Conservation (phyloP, 192 early-diverging fungal species). For the Blastocladiella britannica region DNA sequence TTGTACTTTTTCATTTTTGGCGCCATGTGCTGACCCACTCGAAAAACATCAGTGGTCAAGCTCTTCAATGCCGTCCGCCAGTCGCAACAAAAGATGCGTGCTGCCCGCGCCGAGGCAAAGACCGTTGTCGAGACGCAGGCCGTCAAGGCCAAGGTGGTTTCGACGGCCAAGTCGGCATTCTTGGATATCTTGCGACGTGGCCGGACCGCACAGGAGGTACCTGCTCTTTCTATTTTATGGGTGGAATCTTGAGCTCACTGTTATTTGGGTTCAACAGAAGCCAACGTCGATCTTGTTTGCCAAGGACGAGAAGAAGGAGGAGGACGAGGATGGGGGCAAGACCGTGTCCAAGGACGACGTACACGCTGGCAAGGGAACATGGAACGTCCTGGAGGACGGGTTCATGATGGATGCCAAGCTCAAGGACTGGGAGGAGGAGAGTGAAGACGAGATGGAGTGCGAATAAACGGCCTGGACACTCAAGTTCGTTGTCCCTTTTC, state of each 20-base stretch:
- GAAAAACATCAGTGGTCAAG: background rate
- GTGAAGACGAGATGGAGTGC: background rate
- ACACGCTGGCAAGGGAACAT: background rate
- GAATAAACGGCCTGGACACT: too few relatives aligned
- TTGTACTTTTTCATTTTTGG: background rate
- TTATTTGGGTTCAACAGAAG: too few relatives aligned
- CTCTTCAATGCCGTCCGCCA: background rate
- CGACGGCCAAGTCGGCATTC: background rate
- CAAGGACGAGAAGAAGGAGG: background rate
- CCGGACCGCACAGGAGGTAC: background rate
- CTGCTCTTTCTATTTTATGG: too few relatives aligned
- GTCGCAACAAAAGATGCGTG: background rate
- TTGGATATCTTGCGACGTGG: background rate
- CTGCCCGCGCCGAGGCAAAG: background rate
- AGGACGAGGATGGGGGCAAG: background rate
- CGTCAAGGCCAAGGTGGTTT: background rate
- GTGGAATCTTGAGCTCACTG: too few relatives aligned
- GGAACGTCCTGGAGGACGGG: background rate
- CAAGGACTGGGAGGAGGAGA: background rate
- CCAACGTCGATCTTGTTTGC: background rate
- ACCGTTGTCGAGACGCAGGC: background rate
- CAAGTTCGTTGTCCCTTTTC: too few relatives aligned
- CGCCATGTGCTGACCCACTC: background rate
- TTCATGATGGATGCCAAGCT: background rate
- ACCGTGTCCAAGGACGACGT: background rate